A percentile compares a stretch with the other conserved stretches of the same genome.
These are phyloP conservation scores for Candida taoyuanica DNA, from an alignment of 805 yeast species.

Conservation along the genomic window DNA sequence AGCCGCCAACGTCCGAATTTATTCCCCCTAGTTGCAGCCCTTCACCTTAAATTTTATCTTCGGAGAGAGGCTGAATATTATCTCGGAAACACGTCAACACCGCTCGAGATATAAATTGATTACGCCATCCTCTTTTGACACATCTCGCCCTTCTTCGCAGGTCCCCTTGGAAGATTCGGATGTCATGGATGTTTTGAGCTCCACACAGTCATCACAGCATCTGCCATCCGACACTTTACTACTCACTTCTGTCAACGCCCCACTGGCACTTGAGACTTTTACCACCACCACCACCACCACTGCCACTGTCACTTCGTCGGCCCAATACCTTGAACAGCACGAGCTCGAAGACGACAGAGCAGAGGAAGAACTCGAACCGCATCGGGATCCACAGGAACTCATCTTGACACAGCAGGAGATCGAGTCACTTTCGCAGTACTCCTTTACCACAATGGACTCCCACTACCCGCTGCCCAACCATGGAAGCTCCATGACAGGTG, in stretches of 20 bases:
- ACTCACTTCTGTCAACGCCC: not conserved
- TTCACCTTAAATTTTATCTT: not conserved
- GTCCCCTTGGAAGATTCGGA: not conserved
- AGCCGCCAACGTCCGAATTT: not conserved
- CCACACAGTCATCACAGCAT: not conserved
- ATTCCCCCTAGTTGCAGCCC: not conserved
- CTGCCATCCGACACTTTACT: not conserved
- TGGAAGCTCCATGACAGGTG: no score
- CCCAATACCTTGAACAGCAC: not conserved
- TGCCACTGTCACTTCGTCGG: no score
- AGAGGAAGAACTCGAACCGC: not conserved
- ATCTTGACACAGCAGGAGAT: slow-evolving; percentile 1
- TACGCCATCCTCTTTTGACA: not conserved
- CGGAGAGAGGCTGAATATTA: slow-evolving; percentile 2
- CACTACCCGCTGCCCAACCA: not conserved
- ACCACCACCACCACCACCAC: not conserved
- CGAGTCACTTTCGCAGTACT: not conserved
- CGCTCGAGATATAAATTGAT: not conserved
- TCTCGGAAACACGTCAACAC: slow-evolving; percentile 5
- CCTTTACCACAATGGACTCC: not conserved
- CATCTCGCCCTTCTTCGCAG: not conserved
- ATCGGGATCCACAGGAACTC: slow-evolving; percentile 1
- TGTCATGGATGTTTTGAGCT: not conserved
- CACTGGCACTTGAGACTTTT: not conserved
- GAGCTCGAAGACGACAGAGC: not conserved